Conservation (phyloP, 306 rosid species). For the Sesbania bispinosa region DNA sequence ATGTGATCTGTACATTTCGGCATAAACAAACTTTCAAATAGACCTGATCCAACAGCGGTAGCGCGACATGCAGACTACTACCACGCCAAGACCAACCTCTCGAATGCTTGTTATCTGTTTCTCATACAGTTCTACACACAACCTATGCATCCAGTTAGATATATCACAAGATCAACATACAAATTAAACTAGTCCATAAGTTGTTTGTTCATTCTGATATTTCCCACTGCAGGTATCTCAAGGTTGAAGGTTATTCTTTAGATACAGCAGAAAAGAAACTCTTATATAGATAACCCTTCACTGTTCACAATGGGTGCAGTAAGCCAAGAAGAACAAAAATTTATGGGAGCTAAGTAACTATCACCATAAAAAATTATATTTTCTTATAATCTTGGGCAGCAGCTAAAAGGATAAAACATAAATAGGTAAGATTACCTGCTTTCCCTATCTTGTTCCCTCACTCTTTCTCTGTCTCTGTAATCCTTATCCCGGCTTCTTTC, state of each 20-base stretch:
- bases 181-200: neutral
- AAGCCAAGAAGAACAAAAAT: too few relatives aligned
- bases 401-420: constrained; percentile 9
- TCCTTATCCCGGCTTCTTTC: constrained; percentile 68
- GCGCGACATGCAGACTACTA: too few relatives aligned
- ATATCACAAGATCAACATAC: neutral
- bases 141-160: neutral
- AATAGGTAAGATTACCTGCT: constrained; percentile 54
- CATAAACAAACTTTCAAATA: too few relatives aligned
- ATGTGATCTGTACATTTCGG: too few relatives aligned
- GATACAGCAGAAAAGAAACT: too few relatives aligned
- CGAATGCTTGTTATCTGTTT: too few relatives aligned
- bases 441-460: constrained; percentile 58
- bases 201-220: neutral
- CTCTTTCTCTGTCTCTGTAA: constrained; percentile 56
- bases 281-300: too few relatives aligned
- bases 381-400: neutral
- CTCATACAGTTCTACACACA: neutral
- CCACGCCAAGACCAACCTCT: too few relatives aligned
- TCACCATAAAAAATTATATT: neutral
- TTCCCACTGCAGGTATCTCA: too few relatives aligned
- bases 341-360: neutral
- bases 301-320: too few relatives aligned
- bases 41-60: too few relatives aligned
- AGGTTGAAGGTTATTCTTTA: too few relatives aligned